Evolutionary conservation across 306 rosid genomes (phyloP).

Genomic region (Neltuma alba): DNA sequence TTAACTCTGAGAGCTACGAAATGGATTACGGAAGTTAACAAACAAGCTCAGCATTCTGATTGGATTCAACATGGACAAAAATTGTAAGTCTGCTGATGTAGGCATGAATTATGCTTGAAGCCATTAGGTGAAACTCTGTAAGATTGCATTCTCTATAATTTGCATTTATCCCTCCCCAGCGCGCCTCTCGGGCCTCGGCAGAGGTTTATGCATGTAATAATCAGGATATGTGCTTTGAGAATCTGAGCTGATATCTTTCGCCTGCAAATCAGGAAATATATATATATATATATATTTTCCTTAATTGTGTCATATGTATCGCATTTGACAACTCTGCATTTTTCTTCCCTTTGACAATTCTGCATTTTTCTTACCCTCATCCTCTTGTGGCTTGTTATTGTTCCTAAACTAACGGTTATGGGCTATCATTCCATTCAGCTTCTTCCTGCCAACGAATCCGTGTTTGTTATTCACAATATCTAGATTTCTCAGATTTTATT

Average conservation of each 20-base stretch:
- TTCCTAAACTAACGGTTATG: neutral
- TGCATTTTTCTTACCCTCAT: neutral
- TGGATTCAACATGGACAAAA: neutral
- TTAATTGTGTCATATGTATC: neutral
- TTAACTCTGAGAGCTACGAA: neutral
- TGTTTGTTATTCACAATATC: neutral
- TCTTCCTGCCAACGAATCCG: neutral
- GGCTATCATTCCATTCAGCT: neutral
- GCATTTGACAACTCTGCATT: neutral
- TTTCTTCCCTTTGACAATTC: neutral
- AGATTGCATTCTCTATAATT: neutral
- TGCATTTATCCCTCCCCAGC: neutral
- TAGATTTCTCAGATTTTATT: conserved; percentile 1
- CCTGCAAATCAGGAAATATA: neutral
- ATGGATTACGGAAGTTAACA: neutral
- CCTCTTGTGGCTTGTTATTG: neutral
- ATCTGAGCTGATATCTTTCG: neutral
- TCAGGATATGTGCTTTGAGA: neutral
- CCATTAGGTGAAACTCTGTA: neutral
- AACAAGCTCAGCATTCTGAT: neutral
- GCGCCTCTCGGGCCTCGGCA: neutral
- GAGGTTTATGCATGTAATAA: neutral
- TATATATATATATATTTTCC: neutral
- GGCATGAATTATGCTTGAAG: neutral
- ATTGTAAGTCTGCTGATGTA: neutral